Evolutionary conservation across 2,329 filamentous ascomycete genomes (phyloP).

Genomic region (Pseudocercospora fijiensis): DNA sequence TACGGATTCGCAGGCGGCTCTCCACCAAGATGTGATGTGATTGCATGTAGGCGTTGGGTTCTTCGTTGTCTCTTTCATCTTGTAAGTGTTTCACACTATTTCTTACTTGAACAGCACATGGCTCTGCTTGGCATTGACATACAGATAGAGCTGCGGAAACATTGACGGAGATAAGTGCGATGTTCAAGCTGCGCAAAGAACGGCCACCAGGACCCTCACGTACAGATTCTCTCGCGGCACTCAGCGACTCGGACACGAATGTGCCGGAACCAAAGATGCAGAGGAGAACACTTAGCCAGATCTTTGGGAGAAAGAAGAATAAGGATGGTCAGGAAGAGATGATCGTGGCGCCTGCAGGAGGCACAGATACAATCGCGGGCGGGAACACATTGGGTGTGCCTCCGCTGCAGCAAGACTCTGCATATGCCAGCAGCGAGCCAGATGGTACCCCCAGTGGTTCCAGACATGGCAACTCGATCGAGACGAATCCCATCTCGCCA

Average conservation of each 20-base stretch:
- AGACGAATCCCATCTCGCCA: not conserved
- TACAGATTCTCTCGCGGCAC: not conserved
- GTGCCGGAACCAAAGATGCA: slow-evolving; percentile 17
- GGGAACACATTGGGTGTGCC: not conserved
- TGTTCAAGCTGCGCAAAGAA: slow-evolving; percentile 9
- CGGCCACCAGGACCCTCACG: not conserved
- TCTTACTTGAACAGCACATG: not conserved
- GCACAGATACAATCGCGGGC: not conserved
- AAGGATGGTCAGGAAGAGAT: slow-evolving; percentile 12
- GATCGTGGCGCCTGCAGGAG: not conserved
- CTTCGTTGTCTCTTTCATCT: not conserved
- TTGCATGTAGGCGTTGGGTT: slow-evolving; percentile 1
- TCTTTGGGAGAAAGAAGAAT: slow-evolving; percentile 29
- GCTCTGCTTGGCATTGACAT: not conserved
- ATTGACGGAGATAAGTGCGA: not conserved
- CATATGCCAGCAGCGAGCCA: slow-evolving; percentile 29
- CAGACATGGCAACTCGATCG: not conserved
- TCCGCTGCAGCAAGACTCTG: slow-evolving; percentile 25
- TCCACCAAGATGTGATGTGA: not conserved
- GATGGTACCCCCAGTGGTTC: slow-evolving; percentile 5
- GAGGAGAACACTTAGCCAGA: slow-evolving; percentile 23
- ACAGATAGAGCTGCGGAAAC: not conserved
- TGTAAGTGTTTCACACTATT: not conserved
- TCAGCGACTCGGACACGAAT: slow-evolving; percentile 12
- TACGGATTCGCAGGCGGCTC: slow-evolving; percentile 1